These are phyloP conservation scores for Amanita jacksonii DNA, from an alignment of 768 basidiomycete genomes.

Conservation along the genomic window DNA sequence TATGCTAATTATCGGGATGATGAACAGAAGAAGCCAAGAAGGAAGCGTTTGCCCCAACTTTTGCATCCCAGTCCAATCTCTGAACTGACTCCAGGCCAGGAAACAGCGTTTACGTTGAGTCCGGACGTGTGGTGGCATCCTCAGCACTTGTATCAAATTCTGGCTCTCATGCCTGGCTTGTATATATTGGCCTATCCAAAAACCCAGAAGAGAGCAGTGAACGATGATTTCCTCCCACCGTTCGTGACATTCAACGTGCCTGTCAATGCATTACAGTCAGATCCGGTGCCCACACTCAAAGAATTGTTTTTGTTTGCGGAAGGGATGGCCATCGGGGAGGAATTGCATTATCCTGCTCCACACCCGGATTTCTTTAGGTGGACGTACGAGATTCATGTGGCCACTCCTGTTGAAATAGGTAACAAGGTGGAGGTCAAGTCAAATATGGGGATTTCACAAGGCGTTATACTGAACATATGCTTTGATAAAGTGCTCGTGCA, in stretches of 20 bases:
- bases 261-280: not conserved
- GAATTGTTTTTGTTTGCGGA: not conserved
- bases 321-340: not conserved
- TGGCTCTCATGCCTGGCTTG: not conserved
- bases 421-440: not conserved
- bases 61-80: not conserved
- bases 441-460: not conserved
- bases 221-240: not conserved
- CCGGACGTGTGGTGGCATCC: not conserved
- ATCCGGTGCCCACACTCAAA: not conserved
- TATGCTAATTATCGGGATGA: not conserved
- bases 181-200: not conserved
- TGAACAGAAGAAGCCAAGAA: not conserved
- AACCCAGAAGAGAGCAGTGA: not conserved
- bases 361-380: not conserved
- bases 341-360: not conserved
- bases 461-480: not conserved
- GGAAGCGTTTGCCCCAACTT: not conserved
- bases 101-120: not conserved
- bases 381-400: not conserved
- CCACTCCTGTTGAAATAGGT: not conserved
- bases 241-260: not conserved
- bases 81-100: not conserved
- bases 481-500: not conserved
- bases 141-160: too few relatives aligned